Percentiles rank a stretch among this genome's conserved stretches.
phyloP scores from a whole-genome alignment of 805 yeast genomes.

The Ogataea ramenticola region DNA sequence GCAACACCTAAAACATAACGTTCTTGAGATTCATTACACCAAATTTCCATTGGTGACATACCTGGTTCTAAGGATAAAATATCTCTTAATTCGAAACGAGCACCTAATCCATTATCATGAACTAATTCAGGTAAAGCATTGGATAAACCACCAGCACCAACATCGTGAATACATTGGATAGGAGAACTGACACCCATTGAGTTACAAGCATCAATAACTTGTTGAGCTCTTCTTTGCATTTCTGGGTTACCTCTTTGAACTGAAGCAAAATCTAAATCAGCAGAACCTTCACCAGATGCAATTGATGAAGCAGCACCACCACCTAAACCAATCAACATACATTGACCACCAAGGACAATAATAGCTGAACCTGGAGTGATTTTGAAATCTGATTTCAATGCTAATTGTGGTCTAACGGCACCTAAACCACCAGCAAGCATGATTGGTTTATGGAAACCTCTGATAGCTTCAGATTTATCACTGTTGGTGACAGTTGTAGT shows the following conservation, averaged over 20 bases:
- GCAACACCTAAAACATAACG: slow-evolving; percentile 93
- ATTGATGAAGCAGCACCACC: slow-evolving; percentile 99
- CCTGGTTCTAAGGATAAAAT: slow-evolving; percentile 91
- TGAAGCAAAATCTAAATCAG: slow-evolving; percentile 94
- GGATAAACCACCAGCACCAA: slow-evolving; percentile 98
- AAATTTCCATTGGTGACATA: slow-evolving; percentile 98
- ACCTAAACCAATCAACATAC: slow-evolving; percentile 96
- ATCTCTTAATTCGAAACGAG: slow-evolving; percentile 83
- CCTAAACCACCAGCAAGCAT: slow-evolving; percentile 99
- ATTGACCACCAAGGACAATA: slow-evolving; percentile 95
- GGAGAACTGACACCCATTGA: slow-evolving; percentile 71
- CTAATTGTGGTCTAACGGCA: slow-evolving; percentile 86
- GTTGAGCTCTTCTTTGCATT: slow-evolving; percentile 98
- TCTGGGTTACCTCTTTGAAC: slow-evolving; percentile 99
- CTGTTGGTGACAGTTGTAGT: slow-evolving; percentile 66
- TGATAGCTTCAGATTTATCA: slow-evolving; percentile 60
- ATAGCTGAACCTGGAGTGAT: slow-evolving; percentile 89
- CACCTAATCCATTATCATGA: slow-evolving; percentile 95
- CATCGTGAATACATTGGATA: slow-evolving; percentile 94
- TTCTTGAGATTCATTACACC: slow-evolving; percentile 99
- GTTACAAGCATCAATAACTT: slow-evolving; percentile 91
- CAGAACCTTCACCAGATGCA: slow-evolving; percentile 95
- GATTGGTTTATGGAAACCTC: slow-evolving; percentile 98
- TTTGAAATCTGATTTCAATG: slow-evolving; percentile 69
- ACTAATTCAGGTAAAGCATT: slow-evolving; percentile 97